phyloP scores from a whole-genome alignment of 1,284 basidiomycete species.

The Phaffia rhodozyma region DNA sequence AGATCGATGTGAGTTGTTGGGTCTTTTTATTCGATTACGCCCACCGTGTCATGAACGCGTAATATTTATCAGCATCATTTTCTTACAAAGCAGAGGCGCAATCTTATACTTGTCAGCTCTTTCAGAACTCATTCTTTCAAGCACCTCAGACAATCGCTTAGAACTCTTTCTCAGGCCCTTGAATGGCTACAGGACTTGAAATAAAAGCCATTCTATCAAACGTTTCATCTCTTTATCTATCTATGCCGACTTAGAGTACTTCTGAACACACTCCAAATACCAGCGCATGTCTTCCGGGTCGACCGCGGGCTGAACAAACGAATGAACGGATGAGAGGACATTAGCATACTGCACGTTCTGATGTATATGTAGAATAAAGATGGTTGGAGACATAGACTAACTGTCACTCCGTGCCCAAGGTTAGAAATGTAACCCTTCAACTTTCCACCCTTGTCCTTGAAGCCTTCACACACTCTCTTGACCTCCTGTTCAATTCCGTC shows the following conservation, averaged over 20 bases:
- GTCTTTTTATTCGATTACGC: too few relatives aligned
- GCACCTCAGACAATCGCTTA: too few relatives aligned
- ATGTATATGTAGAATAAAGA: background rate
- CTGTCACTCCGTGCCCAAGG: constrained; percentile 91
- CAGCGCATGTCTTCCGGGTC: constrained; percentile 78
- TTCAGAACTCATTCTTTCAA: too few relatives aligned
- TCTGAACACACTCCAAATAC: constrained; percentile 84
- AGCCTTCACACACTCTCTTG: constrained; percentile 66
- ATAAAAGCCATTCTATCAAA: too few relatives aligned
- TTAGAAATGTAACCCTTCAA: constrained; percentile 81
- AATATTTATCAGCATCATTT: too few relatives aligned
- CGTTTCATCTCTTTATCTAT: background rate
- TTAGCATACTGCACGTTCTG: too few relatives aligned
- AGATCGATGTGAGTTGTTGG: too few relatives aligned
- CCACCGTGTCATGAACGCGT: too few relatives aligned
- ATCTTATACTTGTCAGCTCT: too few relatives aligned
- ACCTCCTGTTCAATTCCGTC: constrained; percentile 81
- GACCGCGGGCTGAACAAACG: constrained; percentile 52
- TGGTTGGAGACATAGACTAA: background rate
- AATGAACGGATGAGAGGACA: background rate
- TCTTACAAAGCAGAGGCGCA: too few relatives aligned
- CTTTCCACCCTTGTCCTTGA: constrained; percentile 40
- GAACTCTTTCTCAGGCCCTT: too few relatives aligned
- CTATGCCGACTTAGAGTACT: constrained; percentile 43
- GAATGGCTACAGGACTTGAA: too few relatives aligned